phyloP scores from a whole-genome alignment of 192 early-diverging fungal genomes.

The Pecoramyces ruminantium region DNA sequence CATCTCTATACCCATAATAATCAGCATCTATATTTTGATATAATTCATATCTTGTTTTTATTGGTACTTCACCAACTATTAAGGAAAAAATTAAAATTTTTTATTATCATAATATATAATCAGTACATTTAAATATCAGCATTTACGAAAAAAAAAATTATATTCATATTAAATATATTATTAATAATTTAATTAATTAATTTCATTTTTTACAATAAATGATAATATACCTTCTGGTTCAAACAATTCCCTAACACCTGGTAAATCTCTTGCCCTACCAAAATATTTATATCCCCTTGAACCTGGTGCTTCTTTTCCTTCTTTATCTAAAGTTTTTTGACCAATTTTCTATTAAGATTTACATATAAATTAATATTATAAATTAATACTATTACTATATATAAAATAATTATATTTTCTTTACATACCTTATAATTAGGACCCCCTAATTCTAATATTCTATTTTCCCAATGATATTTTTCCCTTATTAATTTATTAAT shows the following conservation, averaged over 20 bases:
- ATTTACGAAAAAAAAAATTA: no score
- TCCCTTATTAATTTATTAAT: conserved; percentile 88
- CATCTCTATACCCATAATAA: conserved; percentile 90
- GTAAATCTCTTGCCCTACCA: conserved; percentile 85
- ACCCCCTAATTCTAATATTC: conserved; percentile 81
- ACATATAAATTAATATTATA: not conserved
- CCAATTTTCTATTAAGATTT: conserved; percentile 50
- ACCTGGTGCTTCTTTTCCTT: conserved; percentile 79
- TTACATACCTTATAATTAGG: conserved; percentile 72
- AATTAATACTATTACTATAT: no score
- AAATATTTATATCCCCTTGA: conserved; percentile 90
- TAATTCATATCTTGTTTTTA: conserved; percentile 50
- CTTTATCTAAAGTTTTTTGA: conserved; percentile 60
- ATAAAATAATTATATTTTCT: no score
- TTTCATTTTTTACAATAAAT: no score
- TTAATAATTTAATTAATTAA: no score
- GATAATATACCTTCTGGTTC: conserved; percentile 49
- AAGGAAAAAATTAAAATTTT: no score
- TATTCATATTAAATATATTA: no score
- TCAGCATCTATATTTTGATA: conserved; percentile 69
- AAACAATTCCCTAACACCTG: conserved; percentile 83
- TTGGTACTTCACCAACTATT: conserved; percentile 18
- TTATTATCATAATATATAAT: no score
- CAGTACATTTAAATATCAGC: no score
- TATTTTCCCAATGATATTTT: conserved; percentile 80